These are phyloP conservation scores for Penicillium concentricum DNA, from an alignment of 2,329 filamentous ascomycete genomes.

Conservation along the genomic window DNA sequence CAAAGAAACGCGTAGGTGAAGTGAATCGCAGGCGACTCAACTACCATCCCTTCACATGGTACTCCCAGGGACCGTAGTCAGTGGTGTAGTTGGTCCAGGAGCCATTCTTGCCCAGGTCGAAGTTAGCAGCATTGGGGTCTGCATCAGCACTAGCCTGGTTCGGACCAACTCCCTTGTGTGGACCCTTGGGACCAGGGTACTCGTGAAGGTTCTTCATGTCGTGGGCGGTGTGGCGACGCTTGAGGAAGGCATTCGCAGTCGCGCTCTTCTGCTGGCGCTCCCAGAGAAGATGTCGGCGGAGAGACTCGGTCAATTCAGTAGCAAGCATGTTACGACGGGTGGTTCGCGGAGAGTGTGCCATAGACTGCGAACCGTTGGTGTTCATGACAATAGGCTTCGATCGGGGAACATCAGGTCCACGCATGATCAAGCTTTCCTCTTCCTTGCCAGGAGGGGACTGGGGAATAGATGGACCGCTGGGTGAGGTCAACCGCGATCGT, in stretches of 20 bases:
- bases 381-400: constrained; percentile 80
- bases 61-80: constrained; percentile 76
- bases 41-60: constrained; percentile 84
- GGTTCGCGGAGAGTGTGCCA: constrained; percentile 83
- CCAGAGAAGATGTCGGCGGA: constrained; percentile 88
- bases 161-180: constrained; percentile 42
- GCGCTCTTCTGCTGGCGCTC: constrained; percentile 93
- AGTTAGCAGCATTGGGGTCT: constrained; percentile 16
- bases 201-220: constrained; percentile 86
- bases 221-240: constrained; percentile 85
- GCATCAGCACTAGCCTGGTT: constrained; percentile 24
- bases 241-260: constrained; percentile 82
- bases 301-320: constrained; percentile 88
- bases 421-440: constrained; percentile 62
- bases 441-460: constrained; percentile 59
- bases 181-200: constrained; percentile 65
- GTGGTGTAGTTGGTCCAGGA: constrained; percentile 82
- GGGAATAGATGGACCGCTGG: constrained; percentile 65
- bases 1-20: not conserved
- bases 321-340: constrained; percentile 94
- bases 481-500: constrained; percentile 63
- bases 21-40: not conserved
- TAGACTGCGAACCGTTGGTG: constrained; percentile 66
- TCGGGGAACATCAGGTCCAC: constrained; percentile 62
- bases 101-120: constrained; percentile 62